phyloP scores from a whole-genome alignment of 306 rosid genomes.

The Fragaria iinumae region DNA sequence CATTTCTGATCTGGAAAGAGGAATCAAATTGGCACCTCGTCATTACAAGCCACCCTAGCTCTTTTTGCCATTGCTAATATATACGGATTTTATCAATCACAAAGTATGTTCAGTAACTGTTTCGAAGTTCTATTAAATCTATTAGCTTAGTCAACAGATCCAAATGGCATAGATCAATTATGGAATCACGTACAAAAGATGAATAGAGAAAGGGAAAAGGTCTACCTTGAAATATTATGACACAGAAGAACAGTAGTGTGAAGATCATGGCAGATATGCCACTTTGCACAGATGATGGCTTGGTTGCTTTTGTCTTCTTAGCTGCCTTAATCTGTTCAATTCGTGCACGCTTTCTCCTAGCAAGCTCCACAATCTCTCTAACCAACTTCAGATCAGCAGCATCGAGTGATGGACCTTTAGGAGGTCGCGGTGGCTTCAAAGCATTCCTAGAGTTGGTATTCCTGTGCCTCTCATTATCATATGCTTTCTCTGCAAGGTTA shows the following conservation, averaged over 20 bases:
- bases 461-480: conserved; percentile 30
- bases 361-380: conserved; percentile 57
- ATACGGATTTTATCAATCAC: not conserved
- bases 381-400: conserved; percentile 64
- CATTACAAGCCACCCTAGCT: not conserved
- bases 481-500: conserved; percentile 18
- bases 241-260: conserved; percentile 52
- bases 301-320: conserved; percentile 52
- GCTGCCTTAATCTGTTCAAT: conserved; percentile 52
- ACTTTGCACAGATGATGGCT: conserved; percentile 39
- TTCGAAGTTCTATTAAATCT: not conserved
- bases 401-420: conserved; percentile 62
- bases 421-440: conserved; percentile 72
- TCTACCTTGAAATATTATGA: conserved; percentile 60
- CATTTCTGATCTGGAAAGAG: not conserved
- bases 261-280: conserved; percentile 56
- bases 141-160: not conserved
- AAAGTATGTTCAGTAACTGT: not conserved
- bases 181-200: conserved; percentile 10
- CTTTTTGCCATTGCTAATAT: not conserved
- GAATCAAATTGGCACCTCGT: too few species aligned
- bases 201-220: not conserved
- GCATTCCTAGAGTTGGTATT: conserved; percentile 46
- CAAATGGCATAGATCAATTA: not conserved
- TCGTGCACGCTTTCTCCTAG: conserved; percentile 62